A percentile compares a stretch with the other conserved stretches of the same genome.
phyloP scores from a whole-genome alignment of 495 filamentous ascomycete genomes.

The Penicillium paxilli region DNA sequence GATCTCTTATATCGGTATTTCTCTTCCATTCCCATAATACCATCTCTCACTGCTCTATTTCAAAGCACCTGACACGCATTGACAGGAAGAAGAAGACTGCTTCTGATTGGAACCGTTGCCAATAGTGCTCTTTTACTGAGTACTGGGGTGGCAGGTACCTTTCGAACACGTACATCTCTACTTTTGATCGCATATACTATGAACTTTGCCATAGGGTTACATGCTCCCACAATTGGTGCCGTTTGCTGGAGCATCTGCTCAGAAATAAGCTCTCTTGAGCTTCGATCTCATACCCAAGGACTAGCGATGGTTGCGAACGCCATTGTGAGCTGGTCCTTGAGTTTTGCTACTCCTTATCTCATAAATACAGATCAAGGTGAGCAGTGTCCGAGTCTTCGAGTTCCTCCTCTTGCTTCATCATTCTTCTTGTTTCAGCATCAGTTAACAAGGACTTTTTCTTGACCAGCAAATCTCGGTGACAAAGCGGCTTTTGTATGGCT shows the following conservation, averaged over 20 bases:
- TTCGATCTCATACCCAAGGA: slow-evolving; percentile 7
- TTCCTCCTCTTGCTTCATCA: background rate
- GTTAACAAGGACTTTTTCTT: background rate
- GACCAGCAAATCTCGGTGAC: slow-evolving; percentile 4
- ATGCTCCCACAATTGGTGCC: slow-evolving; percentile 7
- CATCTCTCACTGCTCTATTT: background rate
- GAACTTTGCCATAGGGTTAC: slow-evolving; percentile 8
- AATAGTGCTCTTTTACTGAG: slow-evolving; percentile 1
- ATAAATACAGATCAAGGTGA: slow-evolving; percentile 13
- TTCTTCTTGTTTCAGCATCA: background rate
- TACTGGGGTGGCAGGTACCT: slow-evolving; percentile 6
- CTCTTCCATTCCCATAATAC: background rate
- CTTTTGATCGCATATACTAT: slow-evolving; percentile 6
- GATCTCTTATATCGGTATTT: slow-evolving; percentile 6
- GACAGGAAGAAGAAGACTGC: background rate
- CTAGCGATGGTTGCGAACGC: slow-evolving; percentile 10
- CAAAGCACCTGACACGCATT: background rate
- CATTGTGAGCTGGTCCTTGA: slow-evolving; percentile 11
- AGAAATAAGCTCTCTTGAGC: slow-evolving; percentile 6
- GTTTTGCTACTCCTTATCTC: slow-evolving; percentile 2
- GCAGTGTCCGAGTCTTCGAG: background rate
- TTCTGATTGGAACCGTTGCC: background rate
- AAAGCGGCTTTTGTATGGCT: slow-evolving; percentile 13
- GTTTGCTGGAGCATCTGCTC: slow-evolving; percentile 10
- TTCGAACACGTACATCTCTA: background rate